Base-by-base conservation (phyloP, 495 filamentous ascomycete genomes). In the Parathielavia hyrcaniae region DNA sequence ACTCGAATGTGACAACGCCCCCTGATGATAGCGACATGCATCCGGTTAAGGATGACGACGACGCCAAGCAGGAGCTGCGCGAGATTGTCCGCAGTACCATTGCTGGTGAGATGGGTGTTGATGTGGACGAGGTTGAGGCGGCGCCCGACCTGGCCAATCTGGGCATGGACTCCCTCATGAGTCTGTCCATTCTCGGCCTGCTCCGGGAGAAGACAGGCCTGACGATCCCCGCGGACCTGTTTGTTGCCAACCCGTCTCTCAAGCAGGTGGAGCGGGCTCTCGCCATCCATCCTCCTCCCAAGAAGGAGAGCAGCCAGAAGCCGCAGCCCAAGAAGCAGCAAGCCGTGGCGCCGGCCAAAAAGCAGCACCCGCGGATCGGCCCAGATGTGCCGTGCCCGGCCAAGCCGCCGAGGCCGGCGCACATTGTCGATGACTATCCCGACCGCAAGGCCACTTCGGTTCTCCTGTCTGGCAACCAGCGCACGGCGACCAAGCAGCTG, bases 71-170 rank as follows among this genome's bases (percentile, higher is more conserved):
- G 41, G 73, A 80, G 59, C 71, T 81, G n/a, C 77, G 76, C 60
- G 71, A 73, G 38, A 73, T 75, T 30, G 76, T 87, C 8, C 77
- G 79, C 36, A 70, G 74, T 17, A 86, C 82, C 53, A 80, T 91
- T 48, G 80, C 85, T 3, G 74, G 80, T 30, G 87, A 90, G 64
- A 86, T 88, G 69, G 84, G 82, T 20, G 79, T 88, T 13, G 73
- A 84, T 5, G 71, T 83, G 0, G 79, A 84, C 5, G 86, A 89
- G 60, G 76, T 91, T 49, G 63, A 72, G 13, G 76, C 78, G 32
- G 73, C 71, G 10, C 73, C 74, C 8, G 74, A 79, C 56, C 69
- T 84, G 40, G 70, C 76, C 22, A 73, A 77, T 16, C 67, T 84
- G n/a, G 82, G 82, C 45, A 76, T 85, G 68, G 82, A 85, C 61